Percentiles rank a stretch among this genome's conserved stretches.
These are phyloP conservation scores for Chlamydomonas sphaeroides DNA, from an alignment of 139 green algal genomes.

Conservation along the genomic window DNA sequence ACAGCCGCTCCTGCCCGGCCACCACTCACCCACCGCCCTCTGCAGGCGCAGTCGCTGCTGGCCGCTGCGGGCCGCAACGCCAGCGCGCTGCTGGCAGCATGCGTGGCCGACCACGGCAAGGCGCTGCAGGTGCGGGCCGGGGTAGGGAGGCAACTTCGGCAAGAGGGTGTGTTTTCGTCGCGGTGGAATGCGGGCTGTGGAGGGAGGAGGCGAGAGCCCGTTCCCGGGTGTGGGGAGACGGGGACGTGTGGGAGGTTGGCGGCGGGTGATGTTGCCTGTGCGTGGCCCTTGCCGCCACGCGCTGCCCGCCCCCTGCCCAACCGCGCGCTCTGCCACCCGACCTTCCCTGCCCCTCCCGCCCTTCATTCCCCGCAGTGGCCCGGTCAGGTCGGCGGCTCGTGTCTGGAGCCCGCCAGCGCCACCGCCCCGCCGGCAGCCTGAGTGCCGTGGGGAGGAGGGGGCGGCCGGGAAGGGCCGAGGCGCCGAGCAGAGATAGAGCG, in stretches of 20 bases:
- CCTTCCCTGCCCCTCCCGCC: too few species aligned
- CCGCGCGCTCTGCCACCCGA: too few species aligned
- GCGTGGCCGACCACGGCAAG: background rate
- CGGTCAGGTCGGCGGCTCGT: conserved; percentile 2
- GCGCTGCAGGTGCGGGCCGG: conserved; percentile 9
- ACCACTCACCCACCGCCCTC: background rate
- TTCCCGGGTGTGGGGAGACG: background rate
- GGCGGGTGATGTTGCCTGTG: too few species aligned
- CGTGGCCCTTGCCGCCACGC: too few species aligned
- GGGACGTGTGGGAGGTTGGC: background rate
- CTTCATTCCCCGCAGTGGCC: too few species aligned
- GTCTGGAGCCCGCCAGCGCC: background rate
- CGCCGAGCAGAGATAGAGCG: too few species aligned
- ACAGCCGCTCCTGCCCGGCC: background rate
- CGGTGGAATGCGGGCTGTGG: too few species aligned
- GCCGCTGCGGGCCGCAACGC: background rate
- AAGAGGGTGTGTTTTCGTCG: background rate
- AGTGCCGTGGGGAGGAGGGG: too few species aligned
- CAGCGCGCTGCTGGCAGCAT: background rate
- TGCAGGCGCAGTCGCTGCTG: conserved; percentile 9
- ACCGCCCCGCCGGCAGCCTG: background rate
- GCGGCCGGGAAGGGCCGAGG: too few species aligned
- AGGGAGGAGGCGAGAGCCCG: too few species aligned
- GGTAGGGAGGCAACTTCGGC: background rate
- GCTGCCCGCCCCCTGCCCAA: too few species aligned